A percentile compares a stretch with the other conserved stretches of the same genome.
These are phyloP conservation scores for Plasmodium vivax DNA, from an alignment of 169 alveolate genomes.

Conservation along the genomic window DNA sequence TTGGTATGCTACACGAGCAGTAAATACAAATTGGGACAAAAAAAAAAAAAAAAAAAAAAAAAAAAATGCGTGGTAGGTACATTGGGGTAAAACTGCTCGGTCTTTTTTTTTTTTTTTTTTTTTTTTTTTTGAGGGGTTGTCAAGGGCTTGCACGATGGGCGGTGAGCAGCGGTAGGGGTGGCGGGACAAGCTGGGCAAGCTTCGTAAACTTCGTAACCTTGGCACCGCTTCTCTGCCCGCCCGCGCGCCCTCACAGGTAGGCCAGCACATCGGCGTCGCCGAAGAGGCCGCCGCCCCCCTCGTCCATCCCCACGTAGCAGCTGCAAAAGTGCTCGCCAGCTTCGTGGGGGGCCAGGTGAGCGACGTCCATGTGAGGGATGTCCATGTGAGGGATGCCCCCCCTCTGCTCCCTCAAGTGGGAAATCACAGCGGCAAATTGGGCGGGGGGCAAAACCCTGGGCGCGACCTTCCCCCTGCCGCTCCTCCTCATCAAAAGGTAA, in stretches of 20 bases:
- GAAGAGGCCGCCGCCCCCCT: conserved; percentile 1
- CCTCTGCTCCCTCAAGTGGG: conserved; percentile 8
- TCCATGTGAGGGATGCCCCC: not conserved
- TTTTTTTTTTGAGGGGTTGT: not conserved
- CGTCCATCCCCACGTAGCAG: conserved; percentile 29
- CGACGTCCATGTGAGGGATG: not conserved
- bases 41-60: not conserved
- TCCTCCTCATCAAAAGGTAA: conserved; percentile 41
- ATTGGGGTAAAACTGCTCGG: not conserved
- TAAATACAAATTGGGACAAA: not conserved
- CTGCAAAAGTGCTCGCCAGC: not conserved
- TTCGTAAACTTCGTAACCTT: too few species aligned
- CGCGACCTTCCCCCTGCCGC: conserved; percentile 8
- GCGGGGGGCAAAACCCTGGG: conserved; percentile 50
- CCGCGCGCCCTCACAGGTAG: not conserved
- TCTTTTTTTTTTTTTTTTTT: not conserved
- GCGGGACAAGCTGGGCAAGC: not conserved
- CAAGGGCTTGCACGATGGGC: not conserved
- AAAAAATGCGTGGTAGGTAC: not conserved
- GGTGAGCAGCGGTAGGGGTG: not conserved
- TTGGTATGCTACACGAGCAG: not conserved
- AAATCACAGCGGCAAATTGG: conserved; percentile 2
- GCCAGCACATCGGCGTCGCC: conserved; percentile 10
- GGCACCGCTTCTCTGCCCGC: not conserved
- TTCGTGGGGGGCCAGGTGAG: not conserved